Evolutionary conservation across 2,329 filamentous ascomycete genomes (phyloP).

Genomic region (Hypomyces perniciosus): DNA sequence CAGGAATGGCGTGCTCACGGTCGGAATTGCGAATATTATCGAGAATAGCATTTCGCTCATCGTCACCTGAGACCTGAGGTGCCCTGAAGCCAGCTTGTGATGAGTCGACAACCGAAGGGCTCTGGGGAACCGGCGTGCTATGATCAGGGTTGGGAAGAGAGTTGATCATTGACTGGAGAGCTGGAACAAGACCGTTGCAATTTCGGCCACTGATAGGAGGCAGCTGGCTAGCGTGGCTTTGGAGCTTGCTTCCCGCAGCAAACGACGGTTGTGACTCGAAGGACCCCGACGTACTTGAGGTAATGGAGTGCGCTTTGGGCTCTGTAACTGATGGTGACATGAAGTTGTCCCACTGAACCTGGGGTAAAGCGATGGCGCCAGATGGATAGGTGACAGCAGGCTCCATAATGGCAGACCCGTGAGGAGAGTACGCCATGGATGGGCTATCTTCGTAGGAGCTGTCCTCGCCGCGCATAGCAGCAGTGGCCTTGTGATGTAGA

Average conservation of each 20-base stretch:
- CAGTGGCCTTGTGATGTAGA: conserved; percentile 89
- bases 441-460: conserved; percentile 51
- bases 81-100: conserved; percentile 63
- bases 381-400: conserved; percentile 70
- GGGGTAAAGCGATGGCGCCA: conserved; percentile 73
- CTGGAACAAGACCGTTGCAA: conserved; percentile 55
- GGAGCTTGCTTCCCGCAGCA: conserved; percentile 49
- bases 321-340: conserved; percentile 65
- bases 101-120: conserved; percentile 61
- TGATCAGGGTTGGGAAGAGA: conserved; percentile 63
- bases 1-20: conserved; percentile 73
- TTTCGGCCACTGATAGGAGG: conserved; percentile 62
- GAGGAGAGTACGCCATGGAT: conserved; percentile 67
- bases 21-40: conserved; percentile 81
- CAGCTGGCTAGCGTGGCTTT: conserved; percentile 56
- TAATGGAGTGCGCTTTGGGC: conserved; percentile 68
- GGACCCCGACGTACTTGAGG: conserved; percentile 57
- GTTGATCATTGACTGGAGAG: conserved; percentile 66
- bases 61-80: conserved; percentile 76
- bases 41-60: conserved; percentile 77
- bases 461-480: conserved; percentile 55
- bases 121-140: conserved; percentile 66
- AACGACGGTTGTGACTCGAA: conserved; percentile 64
- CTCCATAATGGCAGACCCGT: conserved; percentile 67
- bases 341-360: conserved; percentile 89